phyloP scores from a whole-genome alignment of 805 yeast species.

The Candida chilensis region DNA sequence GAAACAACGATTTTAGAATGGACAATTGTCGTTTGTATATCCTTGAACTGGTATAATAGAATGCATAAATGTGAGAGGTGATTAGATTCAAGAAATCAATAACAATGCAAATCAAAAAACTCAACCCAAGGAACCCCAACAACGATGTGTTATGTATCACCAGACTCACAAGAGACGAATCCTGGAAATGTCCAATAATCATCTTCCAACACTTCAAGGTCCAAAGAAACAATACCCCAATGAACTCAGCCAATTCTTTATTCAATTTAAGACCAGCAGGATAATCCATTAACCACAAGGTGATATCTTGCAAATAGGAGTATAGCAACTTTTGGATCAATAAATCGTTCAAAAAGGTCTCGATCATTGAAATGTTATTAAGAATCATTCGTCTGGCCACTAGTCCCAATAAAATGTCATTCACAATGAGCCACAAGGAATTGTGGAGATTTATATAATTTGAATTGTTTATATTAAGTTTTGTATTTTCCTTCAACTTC shows the following conservation, averaged over 20 bases:
- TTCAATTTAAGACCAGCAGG: constrained; percentile 95
- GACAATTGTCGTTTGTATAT: constrained; percentile 70
- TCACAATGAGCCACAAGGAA: constrained; percentile 76
- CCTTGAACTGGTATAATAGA: constrained; percentile 72
- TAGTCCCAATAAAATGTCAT: constrained; percentile 73
- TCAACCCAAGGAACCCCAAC: constrained; percentile 36
- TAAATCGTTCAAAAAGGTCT: constrained; percentile 11
- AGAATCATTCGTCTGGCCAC: constrained; percentile 39
- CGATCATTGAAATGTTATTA: constrained; percentile 14
- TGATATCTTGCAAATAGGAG: constrained; percentile 33
- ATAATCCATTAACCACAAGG: constrained; percentile 72
- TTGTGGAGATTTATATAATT: constrained; percentile 76
- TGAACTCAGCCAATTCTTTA: constrained; percentile 72
- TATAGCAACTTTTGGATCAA: constrained; percentile 31
- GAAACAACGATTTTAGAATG: constrained; percentile 63
- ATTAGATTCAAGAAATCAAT: constrained; percentile 57
- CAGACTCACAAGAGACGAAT: not conserved
- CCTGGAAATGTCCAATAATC: not conserved
- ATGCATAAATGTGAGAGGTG: constrained; percentile 66
- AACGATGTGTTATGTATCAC: not conserved
- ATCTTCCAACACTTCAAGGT: constrained; percentile 60
- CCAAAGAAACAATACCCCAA: constrained; percentile 86
- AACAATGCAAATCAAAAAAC: constrained; percentile 57
- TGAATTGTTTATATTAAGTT: constrained; percentile 24
- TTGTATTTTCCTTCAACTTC: constrained; percentile 10